phyloP scores from a whole-genome alignment of 192 early-diverging fungal genomes.

The Coemansia sp. region DNA sequence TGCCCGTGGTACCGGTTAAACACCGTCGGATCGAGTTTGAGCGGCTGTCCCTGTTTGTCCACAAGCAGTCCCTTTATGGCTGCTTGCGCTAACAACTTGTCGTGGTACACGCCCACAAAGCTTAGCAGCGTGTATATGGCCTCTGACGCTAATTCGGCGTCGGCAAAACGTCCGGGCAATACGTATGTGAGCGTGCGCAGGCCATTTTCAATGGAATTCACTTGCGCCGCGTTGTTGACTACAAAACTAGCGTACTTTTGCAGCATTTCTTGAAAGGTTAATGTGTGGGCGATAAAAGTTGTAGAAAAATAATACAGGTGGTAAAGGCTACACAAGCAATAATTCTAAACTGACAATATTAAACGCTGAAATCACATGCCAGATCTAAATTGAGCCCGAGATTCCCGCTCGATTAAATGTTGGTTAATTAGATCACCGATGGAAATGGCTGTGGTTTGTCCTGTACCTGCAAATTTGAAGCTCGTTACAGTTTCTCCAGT shows the following conservation, averaged over 20 bases:
- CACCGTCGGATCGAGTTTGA: conserved; percentile 23
- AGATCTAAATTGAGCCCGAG: too few species aligned
- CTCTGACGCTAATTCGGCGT: conserved; percentile 91
- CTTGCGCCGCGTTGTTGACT: conserved; percentile 83
- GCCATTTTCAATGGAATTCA: conserved; percentile 84
- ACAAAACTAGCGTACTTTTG: conserved; percentile 81
- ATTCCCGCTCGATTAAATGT: too few species aligned
- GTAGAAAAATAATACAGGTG: too few species aligned
- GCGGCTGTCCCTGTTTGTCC: conserved; percentile 25
- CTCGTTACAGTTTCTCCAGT: too few species aligned
- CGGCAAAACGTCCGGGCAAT: conserved; percentile 88
- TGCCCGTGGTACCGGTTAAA: conserved; percentile 76
- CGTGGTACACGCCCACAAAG: conserved; percentile 83
- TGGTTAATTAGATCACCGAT: too few species aligned
- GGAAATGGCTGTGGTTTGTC: too few species aligned
- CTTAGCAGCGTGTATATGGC: conserved; percentile 77
- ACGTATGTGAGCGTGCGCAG: conserved; percentile 88
- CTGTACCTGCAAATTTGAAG: too few species aligned
- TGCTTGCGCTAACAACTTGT: conserved; percentile 63
- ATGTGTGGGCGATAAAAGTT: too few species aligned
- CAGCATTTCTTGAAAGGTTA: conserved; percentile 14
- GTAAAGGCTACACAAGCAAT: too few species aligned
- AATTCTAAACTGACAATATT: too few species aligned
- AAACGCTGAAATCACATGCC: too few species aligned
- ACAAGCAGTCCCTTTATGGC: conserved; percentile 37